These are phyloP conservation scores for Zygoascus biomembranicola DNA, from an alignment of 805 yeast species.

Conservation along the genomic window DNA sequence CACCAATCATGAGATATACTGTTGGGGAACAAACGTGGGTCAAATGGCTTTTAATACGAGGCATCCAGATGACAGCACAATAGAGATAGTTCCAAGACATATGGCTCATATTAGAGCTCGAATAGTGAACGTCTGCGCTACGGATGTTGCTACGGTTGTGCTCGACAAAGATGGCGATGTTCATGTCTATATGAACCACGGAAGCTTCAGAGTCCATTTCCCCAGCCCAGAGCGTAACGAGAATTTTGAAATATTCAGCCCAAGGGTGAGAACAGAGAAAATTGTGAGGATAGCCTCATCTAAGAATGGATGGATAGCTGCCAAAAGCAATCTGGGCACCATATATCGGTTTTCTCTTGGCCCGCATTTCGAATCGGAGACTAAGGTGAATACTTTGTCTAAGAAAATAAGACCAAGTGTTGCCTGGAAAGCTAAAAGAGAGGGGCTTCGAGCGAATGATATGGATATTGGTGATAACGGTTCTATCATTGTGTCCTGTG, in stretches of 20 bases:
- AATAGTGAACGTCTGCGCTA: slow-evolving; percentile 51
- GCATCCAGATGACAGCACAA: slow-evolving; percentile 13
- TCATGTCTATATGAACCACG: slow-evolving; percentile 50
- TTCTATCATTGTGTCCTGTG: slow-evolving; percentile 56
- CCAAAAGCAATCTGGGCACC: slow-evolving; percentile 17
- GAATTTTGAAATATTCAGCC: slow-evolving; percentile 16
- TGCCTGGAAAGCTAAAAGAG: slow-evolving; percentile 30
- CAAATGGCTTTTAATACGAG: slow-evolving; percentile 54
- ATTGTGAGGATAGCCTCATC: slow-evolving; percentile 19
- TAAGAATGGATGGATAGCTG: slow-evolving; percentile 17
- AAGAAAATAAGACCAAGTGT: slow-evolving; percentile 10
- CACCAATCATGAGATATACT: slow-evolving; percentile 38
- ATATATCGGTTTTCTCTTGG: slow-evolving; percentile 19
- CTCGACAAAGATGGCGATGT: slow-evolving; percentile 51
- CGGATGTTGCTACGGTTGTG: slow-evolving; percentile 64
- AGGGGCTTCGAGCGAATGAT: slow-evolving; percentile 52
- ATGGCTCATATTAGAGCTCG: slow-evolving; percentile 40
- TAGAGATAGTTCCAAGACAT: slow-evolving; percentile 28
- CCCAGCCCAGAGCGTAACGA: slow-evolving; percentile 7
- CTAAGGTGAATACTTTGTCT: slow-evolving; percentile 10
- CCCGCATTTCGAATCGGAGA: slow-evolving; percentile 8
- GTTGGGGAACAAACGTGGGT: slow-evolving; percentile 79
- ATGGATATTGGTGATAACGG: slow-evolving; percentile 64
- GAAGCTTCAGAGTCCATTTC: slow-evolving; percentile 41
- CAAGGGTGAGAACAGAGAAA: slow-evolving; percentile 5